Evolutionary conservation across 805 yeast species (phyloP), one percentile per base, ranked within the genome.

Genomic region (Ogataea naganishii): DNA sequence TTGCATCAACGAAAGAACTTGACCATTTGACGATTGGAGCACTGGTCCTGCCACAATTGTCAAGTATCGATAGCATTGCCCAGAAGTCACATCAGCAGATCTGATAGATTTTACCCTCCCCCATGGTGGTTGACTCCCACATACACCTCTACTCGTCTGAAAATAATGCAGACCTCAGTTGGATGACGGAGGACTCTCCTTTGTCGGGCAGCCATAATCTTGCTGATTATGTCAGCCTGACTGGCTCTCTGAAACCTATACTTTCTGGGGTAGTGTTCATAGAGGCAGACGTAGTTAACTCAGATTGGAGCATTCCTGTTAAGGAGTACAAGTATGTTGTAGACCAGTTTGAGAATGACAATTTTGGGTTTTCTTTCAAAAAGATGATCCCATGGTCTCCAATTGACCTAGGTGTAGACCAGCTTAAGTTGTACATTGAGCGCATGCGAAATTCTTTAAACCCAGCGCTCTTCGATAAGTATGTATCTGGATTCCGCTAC

Each of bases 311-410:
- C 3, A 33, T 40, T 10, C 50, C 58, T 1, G 32, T 53, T n/a
- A 44, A 49, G 15, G 63, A 47, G 38, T 46, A 36, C 33, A 36
- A 38, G 22, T 46, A 34, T 32, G 36, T 59, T 26, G 37, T 40
- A 24, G 28, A 36, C 35, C 35, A 36, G 47, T 30, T 36, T 35
- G 24, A 22, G 43, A 35, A 24, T 33, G 48, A 18, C 29, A 32
- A 14, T 29, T 35, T 19, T 8, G 26, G 32, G 12, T 20, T 27
- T 28, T 24, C 40, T 38, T 19, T 35, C 16, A 24, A 46, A 4
- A 46, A 43, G 23, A 40, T 62, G 7, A 41, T 66, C n/a, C 67
- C 70, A 1, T 64, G 67, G 68, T 66, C 64, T 1, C 71, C 72
- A 5, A 29, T 64, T 7, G 53, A 58, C 6, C 33, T 44, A 5